A percentile compares a stretch with the other conserved stretches of the same genome.
These are phyloP conservation scores for Avena sativa DNA, from an alignment of 176 grass and related monocot genomes.

Conservation along the genomic window DNA sequence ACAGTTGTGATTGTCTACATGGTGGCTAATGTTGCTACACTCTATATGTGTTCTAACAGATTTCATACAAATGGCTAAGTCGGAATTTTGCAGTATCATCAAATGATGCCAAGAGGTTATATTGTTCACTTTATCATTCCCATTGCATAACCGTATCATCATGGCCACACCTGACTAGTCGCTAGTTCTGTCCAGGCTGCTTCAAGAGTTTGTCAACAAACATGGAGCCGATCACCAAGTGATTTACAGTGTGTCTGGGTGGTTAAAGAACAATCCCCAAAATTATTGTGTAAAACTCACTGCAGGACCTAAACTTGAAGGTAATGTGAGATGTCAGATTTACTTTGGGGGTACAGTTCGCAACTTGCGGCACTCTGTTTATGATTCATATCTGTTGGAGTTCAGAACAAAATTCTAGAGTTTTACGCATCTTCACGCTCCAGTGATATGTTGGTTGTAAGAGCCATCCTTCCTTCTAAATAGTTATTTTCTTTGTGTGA, in stretches of 20 bases:
- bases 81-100: slow-evolving; percentile 88
- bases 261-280: slow-evolving; percentile 69
- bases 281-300: slow-evolving; percentile 89
- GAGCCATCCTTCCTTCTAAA: slow-evolving; percentile 7
- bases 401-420: not conserved
- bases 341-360: not conserved
- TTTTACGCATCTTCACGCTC: not conserved
- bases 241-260: slow-evolving; percentile 90
- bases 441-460: slow-evolving; percentile 9
- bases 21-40: not conserved
- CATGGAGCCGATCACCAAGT: slow-evolving; percentile 67
- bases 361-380: slow-evolving; percentile 1
- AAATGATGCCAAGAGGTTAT: slow-evolving; percentile 90
- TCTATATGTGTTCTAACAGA: slow-evolving; percentile 47
- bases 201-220: slow-evolving; percentile 77
- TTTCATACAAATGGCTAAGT: slow-evolving; percentile 99
- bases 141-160: not conserved
- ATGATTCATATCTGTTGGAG: not conserved
- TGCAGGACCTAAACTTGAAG: slow-evolving; percentile 78
- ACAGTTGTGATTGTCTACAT: slow-evolving; percentile 8
- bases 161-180: not conserved
- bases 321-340: slow-evolving; percentile 42
- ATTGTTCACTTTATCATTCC: too few relatives aligned
- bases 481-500: slow-evolving; percentile 18
- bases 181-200: slow-evolving; percentile 52